Evolutionary conservation across 2,329 filamentous ascomycete species (phyloP), one percentile per base, ranked within the genome.

Genomic region (Macrophomina pseudophaseolina): DNA sequence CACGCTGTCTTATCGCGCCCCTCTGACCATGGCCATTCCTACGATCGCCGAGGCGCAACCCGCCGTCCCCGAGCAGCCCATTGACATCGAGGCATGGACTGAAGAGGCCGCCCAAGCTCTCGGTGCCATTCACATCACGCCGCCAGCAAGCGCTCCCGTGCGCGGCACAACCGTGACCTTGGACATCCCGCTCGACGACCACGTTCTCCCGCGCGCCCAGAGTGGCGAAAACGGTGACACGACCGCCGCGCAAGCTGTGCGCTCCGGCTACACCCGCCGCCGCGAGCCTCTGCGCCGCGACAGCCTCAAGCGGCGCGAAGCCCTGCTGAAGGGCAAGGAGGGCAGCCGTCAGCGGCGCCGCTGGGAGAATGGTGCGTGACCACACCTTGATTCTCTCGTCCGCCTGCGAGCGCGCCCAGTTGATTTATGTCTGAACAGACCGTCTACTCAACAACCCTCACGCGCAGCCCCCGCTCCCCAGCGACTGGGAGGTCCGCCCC

Each of bases 381-480:
- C 28, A 48, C 33, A 40, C 30, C 3, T 23, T 16, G 52, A 8
- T 4, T 23, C 23, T 23, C 23, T 54, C 16, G 8, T 32, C 14
- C 16, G 7, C 49, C 49, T 38, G 32, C 14, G 30, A 59, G 35
- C 6, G 30, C 33, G 18, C 63, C 32, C 33, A 38, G 42, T 46
- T 40, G 44, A 46, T 60, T 40, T 46, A 12, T 46, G 23, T 63
- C 51, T 18, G 11, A 56, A 51, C 76, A 96, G 94, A 97, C 80
- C 93, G 88, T 70, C 88, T 98, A 69, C 82, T 97, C 66, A 87
- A 89, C 78, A 95, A 98, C 68, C 95, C 95, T 18, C 90, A 95
- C 79, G 92, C 86, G 18, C 88, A 94, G 71, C 92, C 94, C 0
- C 95, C 95, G 0, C 84, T 91, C 52, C 89, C 93, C 0, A 85